phyloP scores from a whole-genome alignment of 1,284 basidiomycete species.

The Tilletia setariae region DNA sequence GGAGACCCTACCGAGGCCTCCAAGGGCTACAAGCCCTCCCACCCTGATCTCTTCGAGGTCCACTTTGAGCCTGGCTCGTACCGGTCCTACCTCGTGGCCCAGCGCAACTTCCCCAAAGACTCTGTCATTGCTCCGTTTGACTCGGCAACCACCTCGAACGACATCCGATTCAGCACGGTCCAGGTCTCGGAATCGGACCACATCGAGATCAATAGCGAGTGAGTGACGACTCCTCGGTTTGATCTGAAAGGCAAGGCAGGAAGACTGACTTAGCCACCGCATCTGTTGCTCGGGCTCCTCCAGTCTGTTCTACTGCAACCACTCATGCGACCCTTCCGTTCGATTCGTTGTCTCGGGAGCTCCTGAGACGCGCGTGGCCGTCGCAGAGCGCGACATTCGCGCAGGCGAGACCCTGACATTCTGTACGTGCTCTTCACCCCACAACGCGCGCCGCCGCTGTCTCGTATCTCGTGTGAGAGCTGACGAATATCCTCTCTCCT shows the following conservation, averaged over 20 bases:
- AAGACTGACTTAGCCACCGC: neutral
- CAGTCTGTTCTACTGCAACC: conserved; percentile 50
- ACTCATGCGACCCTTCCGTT: conserved; percentile 47
- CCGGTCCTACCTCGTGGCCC: conserved; percentile 42
- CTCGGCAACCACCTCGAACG: conserved; percentile 27
- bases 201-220: conserved; percentile 48
- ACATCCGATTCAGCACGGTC: conserved; percentile 42
- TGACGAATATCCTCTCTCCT: neutral
- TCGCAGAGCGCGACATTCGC: conserved; percentile 36
- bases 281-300: too few species aligned
- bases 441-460: too few species aligned
- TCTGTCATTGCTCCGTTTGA: conserved; percentile 35
- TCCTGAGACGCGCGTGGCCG: conserved; percentile 29
- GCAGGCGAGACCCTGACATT: conserved; percentile 45
- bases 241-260: neutral
- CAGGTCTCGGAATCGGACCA: conserved; percentile 37
- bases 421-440: conserved; percentile 35
- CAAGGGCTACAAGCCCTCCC: conserved; percentile 35
- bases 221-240: conserved; percentile 9
- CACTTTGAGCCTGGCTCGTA: conserved; percentile 45
- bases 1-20: conserved; percentile 35
- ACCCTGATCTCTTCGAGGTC: conserved; percentile 40
- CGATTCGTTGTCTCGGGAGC: conserved; percentile 30
- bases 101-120: conserved; percentile 26
- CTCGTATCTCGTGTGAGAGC: too few species aligned